Percentiles rank a stretch among this genome's conserved stretches.
Evolutionary conservation across 2,329 filamentous ascomycete species (phyloP).

Genomic region (Colletotrichum salicis): DNA sequence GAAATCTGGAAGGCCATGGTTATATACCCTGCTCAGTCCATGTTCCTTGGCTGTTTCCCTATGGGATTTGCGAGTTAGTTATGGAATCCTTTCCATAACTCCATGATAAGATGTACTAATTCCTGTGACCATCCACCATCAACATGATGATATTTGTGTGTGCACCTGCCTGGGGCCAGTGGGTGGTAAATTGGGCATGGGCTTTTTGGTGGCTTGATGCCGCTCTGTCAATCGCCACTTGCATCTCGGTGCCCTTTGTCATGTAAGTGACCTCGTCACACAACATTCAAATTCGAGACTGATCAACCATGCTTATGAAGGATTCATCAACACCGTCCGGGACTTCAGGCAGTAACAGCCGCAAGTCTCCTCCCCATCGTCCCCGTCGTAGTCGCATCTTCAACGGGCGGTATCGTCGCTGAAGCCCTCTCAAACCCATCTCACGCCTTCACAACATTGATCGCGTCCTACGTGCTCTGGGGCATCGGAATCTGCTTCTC

Average conservation of each 20-base stretch:
- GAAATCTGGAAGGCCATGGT: conserved; percentile 75
- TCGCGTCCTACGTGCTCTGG: conserved; percentile 76
- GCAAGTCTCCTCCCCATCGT: conserved; percentile 74
- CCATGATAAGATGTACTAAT: conserved; percentile 28
- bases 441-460: conserved; percentile 59
- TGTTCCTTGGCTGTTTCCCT: conserved; percentile 76
- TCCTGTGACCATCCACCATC: conserved; percentile 58
- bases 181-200: conserved; percentile 67
- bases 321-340: conserved; percentile 56
- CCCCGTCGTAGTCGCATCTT: conserved; percentile 72
- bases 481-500: conserved; percentile 70
- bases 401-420: conserved; percentile 62
- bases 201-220: conserved; percentile 68
- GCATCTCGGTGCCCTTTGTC: conserved; percentile 66
- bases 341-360: conserved; percentile 69
- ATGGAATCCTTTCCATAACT: background rate
- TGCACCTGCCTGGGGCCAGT: conserved; percentile 67
- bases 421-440: conserved; percentile 20
- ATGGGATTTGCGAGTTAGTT: conserved; percentile 71
- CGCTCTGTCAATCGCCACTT: conserved; percentile 62
- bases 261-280: conserved; percentile 49
- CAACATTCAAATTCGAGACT: background rate
- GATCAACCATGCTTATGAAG: background rate
- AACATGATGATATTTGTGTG: conserved; percentile 72
- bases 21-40: conserved; percentile 71